Conservation (phyloP, 441 rosid genomes). For the Euphorbia schlechtendalii region DNA sequence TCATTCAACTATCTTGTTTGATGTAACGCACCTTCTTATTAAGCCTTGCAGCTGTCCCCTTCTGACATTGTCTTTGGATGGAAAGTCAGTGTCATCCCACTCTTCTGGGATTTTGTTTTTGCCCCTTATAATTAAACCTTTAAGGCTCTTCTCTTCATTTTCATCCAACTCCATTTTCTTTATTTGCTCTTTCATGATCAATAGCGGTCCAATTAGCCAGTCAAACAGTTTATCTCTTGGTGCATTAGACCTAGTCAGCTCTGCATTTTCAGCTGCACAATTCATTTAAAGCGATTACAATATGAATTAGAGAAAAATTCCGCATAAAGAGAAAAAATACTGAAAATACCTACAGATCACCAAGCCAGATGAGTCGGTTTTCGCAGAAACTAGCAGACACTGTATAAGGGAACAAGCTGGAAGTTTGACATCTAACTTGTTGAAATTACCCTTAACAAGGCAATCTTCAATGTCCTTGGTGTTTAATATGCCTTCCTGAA, state of each 20-base stretch:
- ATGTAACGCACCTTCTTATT: slow-evolving; percentile 62
- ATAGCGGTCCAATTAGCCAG: slow-evolving; percentile 61
- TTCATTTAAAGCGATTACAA: slow-evolving; percentile 13
- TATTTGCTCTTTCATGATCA: slow-evolving; percentile 76
- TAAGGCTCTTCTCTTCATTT: slow-evolving; percentile 52
- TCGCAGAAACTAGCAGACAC: slow-evolving; percentile 64
- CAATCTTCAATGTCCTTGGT: slow-evolving; percentile 64
- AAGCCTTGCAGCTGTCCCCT: slow-evolving; percentile 85
- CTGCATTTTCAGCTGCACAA: slow-evolving; percentile 51
- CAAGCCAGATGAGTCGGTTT: slow-evolving; percentile 57
- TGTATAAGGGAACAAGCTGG: slow-evolving; percentile 75
- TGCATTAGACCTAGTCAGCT: slow-evolving; percentile 47
- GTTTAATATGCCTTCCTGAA: slow-evolving; percentile 51
- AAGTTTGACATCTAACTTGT: slow-evolving; percentile 48
- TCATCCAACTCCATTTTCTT: slow-evolving; percentile 46
- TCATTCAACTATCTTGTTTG: too few species aligned
- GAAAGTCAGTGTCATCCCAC: slow-evolving; percentile 55
- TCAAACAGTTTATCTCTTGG: slow-evolving; percentile 60
- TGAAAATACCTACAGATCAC: slow-evolving; percentile 49
- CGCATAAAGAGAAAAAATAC: not conserved
- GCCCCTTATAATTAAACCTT: slow-evolving; percentile 40
- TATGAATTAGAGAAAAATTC: not conserved
- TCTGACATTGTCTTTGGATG: slow-evolving; percentile 47
- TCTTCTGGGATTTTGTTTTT: slow-evolving; percentile 57
- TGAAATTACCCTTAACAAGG: slow-evolving; percentile 49